Evolutionary conservation across 768 basidiomycete genomes (phyloP), one percentile per base, ranked within the genome.

Genomic region (Boletus coccyginus): DNA sequence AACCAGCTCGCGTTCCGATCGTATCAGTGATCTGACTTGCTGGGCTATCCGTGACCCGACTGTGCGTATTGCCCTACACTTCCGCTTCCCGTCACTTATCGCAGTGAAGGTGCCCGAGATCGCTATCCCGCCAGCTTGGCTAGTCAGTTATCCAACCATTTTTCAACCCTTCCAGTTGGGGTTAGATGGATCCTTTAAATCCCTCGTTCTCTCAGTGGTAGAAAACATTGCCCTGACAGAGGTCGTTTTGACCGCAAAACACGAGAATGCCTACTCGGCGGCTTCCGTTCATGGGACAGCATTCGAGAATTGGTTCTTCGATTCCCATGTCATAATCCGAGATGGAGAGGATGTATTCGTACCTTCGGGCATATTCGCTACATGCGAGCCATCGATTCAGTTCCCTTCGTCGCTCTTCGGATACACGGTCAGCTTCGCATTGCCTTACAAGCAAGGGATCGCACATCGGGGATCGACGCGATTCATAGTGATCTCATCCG

Each of bases 381-480:
- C 64, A n/a, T 53, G 66, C 60, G 56, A 50, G 39, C 36, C 52
- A 36, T 46, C 47, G 16, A 56, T 46, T 44, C 62, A 32, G 16
- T 43, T 44, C 3, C 52, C 62, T 32, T 55, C 52, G 1, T 48
- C 66, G 17, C 49, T 60, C 44, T 71, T 77, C 38, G 63, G 65
- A 36, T 87, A 81, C 57, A 76, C 73, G 43, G 67, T 90, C 29
- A 79, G 82, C 50, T 78, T 90, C 76, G 61, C 83, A 5, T 81
- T 87, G 56, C 91, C 93, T 11, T 84, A 87, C 24, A 72, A 78
- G n/a, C 92, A 94, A 73, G 93, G 93, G 32, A 73, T 77, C 58
- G 75, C 80, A 14, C 66, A 74, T 36, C 70, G 69, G 32, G 77
- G 76, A 13, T 52, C 60, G 19, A 92, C 91, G 1, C 76, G 71